phyloP scores from a whole-genome alignment of 495 filamentous ascomycete species.

The Corynascus novoguineensis region DNA sequence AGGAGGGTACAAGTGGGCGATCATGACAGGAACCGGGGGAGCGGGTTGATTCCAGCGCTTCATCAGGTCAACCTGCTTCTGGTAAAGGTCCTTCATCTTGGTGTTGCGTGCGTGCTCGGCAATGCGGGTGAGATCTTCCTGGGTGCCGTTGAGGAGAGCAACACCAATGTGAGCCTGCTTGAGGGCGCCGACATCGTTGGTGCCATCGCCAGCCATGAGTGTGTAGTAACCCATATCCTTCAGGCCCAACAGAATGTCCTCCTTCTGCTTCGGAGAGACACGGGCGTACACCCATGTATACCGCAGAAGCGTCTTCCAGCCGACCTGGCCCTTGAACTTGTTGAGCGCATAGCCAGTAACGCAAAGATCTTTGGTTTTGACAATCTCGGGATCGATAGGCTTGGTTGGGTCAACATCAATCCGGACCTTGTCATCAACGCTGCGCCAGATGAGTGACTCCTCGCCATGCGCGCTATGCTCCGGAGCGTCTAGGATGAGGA shows the following conservation, averaged over 20 bases:
- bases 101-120: conserved; percentile 86
- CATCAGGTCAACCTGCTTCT: conserved; percentile 91
- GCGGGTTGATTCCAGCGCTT: conserved; percentile 84
- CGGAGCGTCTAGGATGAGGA: conserved; percentile 89
- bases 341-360: conserved; percentile 90
- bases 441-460: conserved; percentile 84
- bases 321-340: conserved; percentile 78
- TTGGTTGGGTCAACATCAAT: conserved; percentile 83
- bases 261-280: conserved; percentile 97
- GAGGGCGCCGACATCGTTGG: conserved; percentile 94
- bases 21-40: conserved; percentile 81
- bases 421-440: conserved; percentile 81
- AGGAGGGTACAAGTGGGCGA: conserved; percentile 92
- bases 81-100: conserved; percentile 98
- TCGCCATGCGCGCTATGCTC: conserved; percentile 75
- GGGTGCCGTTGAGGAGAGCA: conserved; percentile 90
- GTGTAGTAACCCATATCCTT: conserved; percentile 97
- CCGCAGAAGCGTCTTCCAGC: conserved; percentile 65
- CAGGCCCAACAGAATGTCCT: conserved; percentile 92
- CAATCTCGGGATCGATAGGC: conserved; percentile 72
- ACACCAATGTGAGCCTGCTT: conserved; percentile 99
- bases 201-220: conserved; percentile 97
- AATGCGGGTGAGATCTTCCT: conserved; percentile 83
- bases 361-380: conserved; percentile 87
- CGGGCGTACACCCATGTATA: conserved; percentile 98